These are phyloP conservation scores for Fusarium camptoceras DNA, from an alignment of 2,329 filamentous ascomycete species.

Conservation along the genomic window DNA sequence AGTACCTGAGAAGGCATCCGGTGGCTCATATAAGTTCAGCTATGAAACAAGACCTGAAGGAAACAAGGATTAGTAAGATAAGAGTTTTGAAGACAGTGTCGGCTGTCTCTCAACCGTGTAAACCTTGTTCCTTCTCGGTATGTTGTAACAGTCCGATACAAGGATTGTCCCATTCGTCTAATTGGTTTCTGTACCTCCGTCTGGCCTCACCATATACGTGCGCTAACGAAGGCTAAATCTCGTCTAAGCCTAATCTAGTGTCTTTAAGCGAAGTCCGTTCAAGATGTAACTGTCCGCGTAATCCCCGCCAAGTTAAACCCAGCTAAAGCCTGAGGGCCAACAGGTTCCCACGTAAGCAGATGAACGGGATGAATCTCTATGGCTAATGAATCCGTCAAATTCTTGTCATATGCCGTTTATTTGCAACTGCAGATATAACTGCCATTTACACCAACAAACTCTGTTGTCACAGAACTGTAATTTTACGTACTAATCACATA, in stretches of 20 bases:
- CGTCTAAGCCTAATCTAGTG: background rate
- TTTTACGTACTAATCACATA: background rate
- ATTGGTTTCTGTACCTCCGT: background rate
- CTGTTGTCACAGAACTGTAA: background rate
- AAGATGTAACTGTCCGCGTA: background rate
- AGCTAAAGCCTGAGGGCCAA: background rate
- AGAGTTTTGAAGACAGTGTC: background rate
- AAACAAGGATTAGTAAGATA: background rate
- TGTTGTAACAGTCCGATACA: background rate
- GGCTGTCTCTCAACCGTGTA: background rate
- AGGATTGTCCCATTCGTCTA: background rate
- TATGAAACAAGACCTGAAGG: background rate
- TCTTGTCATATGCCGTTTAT: background rate
- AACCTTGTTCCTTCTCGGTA: background rate
- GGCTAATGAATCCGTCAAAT: too few relatives aligned
- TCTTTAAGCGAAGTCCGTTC: background rate
- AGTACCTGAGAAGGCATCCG: background rate
- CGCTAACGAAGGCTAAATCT: background rate
- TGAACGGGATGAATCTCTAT: background rate
- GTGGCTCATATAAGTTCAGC: background rate
- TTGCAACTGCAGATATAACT: fast-evolving
- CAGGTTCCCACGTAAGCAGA: background rate
- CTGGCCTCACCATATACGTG: background rate
- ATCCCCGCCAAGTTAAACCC: background rate
- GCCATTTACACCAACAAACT: background rate